Conservation (phyloP, 1,284 basidiomycete species). For the Anthracocystis panici-leucophaei region DNA sequence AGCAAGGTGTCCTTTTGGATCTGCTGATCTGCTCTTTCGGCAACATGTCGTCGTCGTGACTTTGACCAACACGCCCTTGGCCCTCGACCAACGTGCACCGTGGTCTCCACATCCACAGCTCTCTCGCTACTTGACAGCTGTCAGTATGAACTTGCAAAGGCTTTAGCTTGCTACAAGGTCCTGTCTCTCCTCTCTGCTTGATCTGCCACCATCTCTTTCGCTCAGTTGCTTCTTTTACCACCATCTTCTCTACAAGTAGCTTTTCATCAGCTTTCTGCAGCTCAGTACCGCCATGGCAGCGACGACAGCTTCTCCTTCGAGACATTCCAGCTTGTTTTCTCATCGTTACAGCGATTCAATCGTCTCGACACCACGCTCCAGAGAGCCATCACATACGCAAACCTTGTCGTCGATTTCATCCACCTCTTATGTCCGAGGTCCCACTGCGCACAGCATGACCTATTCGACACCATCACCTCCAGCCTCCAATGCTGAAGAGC, state of each 20-base stretch:
- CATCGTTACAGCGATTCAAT: conserved; percentile 24
- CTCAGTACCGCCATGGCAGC: conserved; percentile 18
- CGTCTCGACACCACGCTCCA: conserved; percentile 16
- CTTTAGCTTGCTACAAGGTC: conserved; percentile 14
- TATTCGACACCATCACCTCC: conserved; percentile 15
- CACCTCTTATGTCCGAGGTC: conserved; percentile 4
- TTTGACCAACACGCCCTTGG: conserved; percentile 14
- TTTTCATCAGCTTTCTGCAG: no score
- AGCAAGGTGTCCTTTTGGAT: background rate
- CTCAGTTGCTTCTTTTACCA: background rate
- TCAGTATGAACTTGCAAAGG: conserved; percentile 15
- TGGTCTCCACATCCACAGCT: conserved; percentile 6
- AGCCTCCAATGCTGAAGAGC: background rate
- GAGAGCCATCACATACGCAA: conserved; percentile 11
- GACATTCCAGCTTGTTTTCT: conserved; percentile 14
- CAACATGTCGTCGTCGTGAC: conserved; percentile 18
- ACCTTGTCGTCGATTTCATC: conserved; percentile 6
- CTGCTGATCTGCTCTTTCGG: conserved; percentile 5
- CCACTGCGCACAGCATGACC: conserved; percentile 15
- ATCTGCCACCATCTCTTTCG: background rate
- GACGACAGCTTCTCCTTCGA: conserved; percentile 17
- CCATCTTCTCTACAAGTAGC: background rate
- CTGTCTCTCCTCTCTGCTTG: background rate
- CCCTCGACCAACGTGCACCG: conserved; percentile 17
- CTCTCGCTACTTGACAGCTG: conserved; percentile 2